Base-by-base conservation (phyloP, 306 rosid genomes). In the Glycine tomentella region DNA sequence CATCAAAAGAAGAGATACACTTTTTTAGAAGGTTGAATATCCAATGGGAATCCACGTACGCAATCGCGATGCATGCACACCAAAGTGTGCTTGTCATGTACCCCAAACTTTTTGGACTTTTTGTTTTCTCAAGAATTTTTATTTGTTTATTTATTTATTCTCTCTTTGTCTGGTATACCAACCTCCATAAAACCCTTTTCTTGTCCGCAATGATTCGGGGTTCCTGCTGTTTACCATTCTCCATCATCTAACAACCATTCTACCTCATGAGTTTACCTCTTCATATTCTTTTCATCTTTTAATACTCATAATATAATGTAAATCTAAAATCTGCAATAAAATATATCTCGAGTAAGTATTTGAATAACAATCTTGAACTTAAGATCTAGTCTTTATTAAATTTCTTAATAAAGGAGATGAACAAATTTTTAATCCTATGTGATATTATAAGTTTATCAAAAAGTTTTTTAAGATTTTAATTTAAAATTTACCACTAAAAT, bases 231-330 rank as follows among this genome's bases (percentile, higher is more conserved):
- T 75, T 65, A 17, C 44, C 58, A 76, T 7, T 64, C 76, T 56
- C 17, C 10, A 50, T 76, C 78, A 12, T 20, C 33, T 50, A 70
- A 76, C 78, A 76, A 77, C 56, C 59, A 36, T 8, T 20, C 17
- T 3, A 10, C 16, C 49, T 11, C 56, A 62, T 33, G 70, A 3
- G 2, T 55, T 46, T 25, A 4, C 8, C 15, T 65, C 34, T 4
- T 3, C 9, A 15, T 15, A 2, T 33, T 33, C 7, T 42, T 7
- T 42, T 42, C 4, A 0, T 42, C 5, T 42, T 42, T 0, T 6
- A 42, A 42, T 2, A 42, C 9, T 42, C 9, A 7, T 7, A 42
- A 6, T 42, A 1, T 7, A 6, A 42, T 42, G 8, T 42, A 42
- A 42, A 42, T 9, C 9, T 42, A 42, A 42, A 42, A 6, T 42